Conservation (phyloP, 2,329 filamentous ascomycete species). For the Daldinia sp. region DNA sequence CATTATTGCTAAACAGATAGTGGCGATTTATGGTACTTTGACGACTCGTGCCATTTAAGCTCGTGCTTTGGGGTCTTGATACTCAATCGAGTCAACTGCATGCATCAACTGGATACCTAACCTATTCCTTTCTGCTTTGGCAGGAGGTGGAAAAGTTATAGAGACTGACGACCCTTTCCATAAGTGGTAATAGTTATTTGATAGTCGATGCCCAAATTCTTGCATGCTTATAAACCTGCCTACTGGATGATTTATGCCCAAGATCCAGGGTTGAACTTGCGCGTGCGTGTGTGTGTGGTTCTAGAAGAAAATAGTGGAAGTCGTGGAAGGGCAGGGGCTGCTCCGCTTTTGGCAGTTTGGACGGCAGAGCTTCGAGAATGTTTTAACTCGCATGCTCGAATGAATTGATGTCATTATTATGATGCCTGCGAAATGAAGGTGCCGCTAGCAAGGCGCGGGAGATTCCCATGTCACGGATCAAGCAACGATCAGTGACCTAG, state of each 20-base stretch:
- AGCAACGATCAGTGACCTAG: constrained; percentile 35
- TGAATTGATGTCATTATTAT: constrained; percentile 36
- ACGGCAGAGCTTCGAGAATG: constrained; percentile 32
- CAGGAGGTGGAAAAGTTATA: background rate
- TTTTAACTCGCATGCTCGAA: constrained; percentile 24
- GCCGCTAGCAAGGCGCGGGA: constrained; percentile 37
- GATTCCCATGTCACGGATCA: constrained; percentile 36
- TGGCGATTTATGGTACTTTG: background rate
- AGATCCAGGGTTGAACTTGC: background rate
- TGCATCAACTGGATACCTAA: too few relatives aligned
- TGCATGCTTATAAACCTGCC: background rate
- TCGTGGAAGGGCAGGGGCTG: constrained; percentile 2
- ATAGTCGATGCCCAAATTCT: background rate
- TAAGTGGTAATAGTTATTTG: background rate
- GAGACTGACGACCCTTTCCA: background rate
- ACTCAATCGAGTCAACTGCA: background rate
- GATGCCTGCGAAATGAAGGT: constrained; percentile 38
- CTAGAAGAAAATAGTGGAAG: constrained; percentile 17
- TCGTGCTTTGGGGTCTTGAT: background rate
- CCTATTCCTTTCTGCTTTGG: too few relatives aligned
- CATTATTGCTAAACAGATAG: background rate
- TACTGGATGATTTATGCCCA: background rate
- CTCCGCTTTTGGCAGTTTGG: constrained; percentile 2
- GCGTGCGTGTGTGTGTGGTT: constrained; percentile 9
- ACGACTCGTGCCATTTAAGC: background rate